Conservation (phyloP, 1,284 basidiomycete species). For the Sanguinoderma infundibulare region DNA sequence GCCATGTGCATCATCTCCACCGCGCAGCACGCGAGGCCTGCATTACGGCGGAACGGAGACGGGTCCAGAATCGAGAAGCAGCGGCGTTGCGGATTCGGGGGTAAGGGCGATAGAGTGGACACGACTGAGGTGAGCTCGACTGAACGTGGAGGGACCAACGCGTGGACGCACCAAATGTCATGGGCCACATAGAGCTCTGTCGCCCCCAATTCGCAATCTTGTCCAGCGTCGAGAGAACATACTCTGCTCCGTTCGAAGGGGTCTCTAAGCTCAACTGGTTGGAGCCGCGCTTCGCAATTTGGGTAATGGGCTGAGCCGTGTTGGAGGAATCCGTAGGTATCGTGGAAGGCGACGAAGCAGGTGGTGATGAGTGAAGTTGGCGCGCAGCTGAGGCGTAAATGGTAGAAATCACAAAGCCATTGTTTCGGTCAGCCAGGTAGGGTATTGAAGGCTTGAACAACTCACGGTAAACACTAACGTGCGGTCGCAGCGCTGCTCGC, state of each 20-base stretch:
- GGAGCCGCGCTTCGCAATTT: conserved; percentile 75
- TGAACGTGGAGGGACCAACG: conserved; percentile 2
- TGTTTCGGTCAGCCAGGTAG: not conserved
- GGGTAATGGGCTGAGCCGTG: conserved; percentile 59
- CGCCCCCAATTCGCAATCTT: conserved; percentile 98
- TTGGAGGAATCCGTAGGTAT: conserved; percentile 49
- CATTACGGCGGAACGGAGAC: too few species aligned
- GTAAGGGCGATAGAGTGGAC: not conserved
- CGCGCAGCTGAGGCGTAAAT: conserved; percentile 46
- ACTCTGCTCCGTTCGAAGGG: conserved; percentile 82
- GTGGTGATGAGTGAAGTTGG: conserved; percentile 57
- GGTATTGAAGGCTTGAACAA: conserved; percentile 3
- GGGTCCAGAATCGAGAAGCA: conserved; percentile 15
- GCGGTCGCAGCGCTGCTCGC: conserved; percentile 50
- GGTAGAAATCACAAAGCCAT: not conserved
- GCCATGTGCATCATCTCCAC: conserved; percentile 99
- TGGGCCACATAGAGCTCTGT: conserved; percentile 99
- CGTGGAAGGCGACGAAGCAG: conserved; percentile 40
- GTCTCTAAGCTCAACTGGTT: conserved; percentile 88
- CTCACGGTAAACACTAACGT: conserved; percentile 50
- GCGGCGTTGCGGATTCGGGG: not conserved
- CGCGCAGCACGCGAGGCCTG: conserved; percentile 98
- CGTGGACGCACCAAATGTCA: conserved; percentile 84
- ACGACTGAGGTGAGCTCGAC: conserved; percentile 9
- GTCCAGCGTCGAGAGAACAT: conserved; percentile 95